Conservation (phyloP, 768 basidiomycete genomes). For the Candolleomyces aberdarensis region DNA sequence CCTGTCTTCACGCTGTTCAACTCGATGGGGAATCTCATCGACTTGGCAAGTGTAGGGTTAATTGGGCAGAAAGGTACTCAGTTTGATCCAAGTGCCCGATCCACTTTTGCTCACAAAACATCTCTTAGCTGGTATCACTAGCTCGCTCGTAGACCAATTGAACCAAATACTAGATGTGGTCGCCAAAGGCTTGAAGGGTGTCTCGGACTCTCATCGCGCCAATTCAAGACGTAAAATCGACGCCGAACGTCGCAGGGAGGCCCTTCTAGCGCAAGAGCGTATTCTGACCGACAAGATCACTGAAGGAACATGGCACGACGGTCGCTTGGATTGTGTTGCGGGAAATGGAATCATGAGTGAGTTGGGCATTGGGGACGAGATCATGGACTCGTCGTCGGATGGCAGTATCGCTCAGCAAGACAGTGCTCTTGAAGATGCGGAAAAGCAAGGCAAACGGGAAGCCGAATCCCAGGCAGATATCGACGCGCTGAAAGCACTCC, state of each 20-base stretch:
- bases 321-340: conserved; percentile 77
- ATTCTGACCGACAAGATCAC: conserved; percentile 45
- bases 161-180: conserved; percentile 83
- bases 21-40: conserved; percentile 78
- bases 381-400: conserved; percentile 30
- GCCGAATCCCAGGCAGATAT: conserved; percentile 30
- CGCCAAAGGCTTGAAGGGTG: conserved; percentile 63
- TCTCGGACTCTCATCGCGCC: conserved; percentile 48
- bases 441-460: conserved; percentile 12
- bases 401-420: conserved; percentile 1
- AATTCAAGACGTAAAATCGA: conserved; percentile 37
- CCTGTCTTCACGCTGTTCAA: conserved; percentile 85
- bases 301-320: conserved; percentile 81
- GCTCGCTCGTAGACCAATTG: conserved; percentile 76
- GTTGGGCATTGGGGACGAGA: conserved; percentile 80
- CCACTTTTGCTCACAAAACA: background rate
- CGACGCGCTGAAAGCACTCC: conserved; percentile 59
- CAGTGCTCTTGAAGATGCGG: conserved; percentile 2
- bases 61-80: conserved; percentile 87
- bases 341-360: conserved; percentile 88
- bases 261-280: conserved; percentile 35
- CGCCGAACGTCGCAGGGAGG: conserved; percentile 33
- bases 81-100: background rate
- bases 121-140: conserved; percentile 72
- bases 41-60: conserved; percentile 89